Conservation (phyloP, 495 filamentous ascomycete species). For the Daldinia bambusicola region DNA sequence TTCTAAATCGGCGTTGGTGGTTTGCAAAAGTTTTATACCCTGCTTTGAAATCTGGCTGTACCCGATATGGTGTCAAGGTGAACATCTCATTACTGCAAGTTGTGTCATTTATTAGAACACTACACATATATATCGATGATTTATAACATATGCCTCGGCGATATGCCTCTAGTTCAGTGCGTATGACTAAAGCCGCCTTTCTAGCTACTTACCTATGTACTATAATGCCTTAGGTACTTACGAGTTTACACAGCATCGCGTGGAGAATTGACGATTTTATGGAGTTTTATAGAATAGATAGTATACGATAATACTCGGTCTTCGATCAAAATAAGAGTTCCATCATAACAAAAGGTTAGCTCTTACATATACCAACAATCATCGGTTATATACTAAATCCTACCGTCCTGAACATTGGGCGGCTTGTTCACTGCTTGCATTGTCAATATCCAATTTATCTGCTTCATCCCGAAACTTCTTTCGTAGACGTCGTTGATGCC, state of each 20-base stretch:
- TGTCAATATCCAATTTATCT: slow-evolving; percentile 35
- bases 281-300: not conserved
- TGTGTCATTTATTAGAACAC: not conserved
- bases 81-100: not conserved
- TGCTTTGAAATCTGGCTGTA: slow-evolving; percentile 28
- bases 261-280: not conserved
- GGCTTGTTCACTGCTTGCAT: not conserved
- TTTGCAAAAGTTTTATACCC: slow-evolving; percentile 46
- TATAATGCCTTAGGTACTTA: not conserved
- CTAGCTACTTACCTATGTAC: not conserved
- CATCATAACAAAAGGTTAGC: not conserved
- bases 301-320: not conserved
- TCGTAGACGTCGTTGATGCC: slow-evolving; percentile 50
- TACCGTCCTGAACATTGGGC: not conserved
- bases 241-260: not conserved
- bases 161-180: not conserved
- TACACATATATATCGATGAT: slow-evolving; percentile 5
- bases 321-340: not conserved
- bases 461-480: slow-evolving; percentile 48
- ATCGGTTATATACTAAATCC: not conserved
- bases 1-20: slow-evolving; percentile 41
- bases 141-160: not conserved
- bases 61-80: slow-evolving; percentile 12
- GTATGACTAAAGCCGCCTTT: not conserved
- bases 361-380: not conserved